These are phyloP conservation scores for Lactarius indigo DNA, from an alignment of 768 basidiomycete genomes.

Conservation along the genomic window DNA sequence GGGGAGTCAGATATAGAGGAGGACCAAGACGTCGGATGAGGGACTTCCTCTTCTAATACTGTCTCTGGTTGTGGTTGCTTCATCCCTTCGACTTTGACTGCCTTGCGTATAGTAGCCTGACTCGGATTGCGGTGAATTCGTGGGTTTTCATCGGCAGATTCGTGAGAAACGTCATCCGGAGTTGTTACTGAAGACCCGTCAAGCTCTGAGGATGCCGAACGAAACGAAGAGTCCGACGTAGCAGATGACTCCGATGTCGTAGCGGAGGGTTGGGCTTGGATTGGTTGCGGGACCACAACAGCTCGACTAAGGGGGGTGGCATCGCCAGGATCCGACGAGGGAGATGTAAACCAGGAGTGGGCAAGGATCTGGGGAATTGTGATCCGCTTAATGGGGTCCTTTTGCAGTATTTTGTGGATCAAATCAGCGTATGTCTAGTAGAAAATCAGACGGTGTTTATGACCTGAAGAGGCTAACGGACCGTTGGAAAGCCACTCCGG, in stretches of 20 bases:
- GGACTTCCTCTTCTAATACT: constrained; percentile 50
- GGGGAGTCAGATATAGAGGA: constrained; percentile 31
- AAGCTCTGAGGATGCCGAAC: constrained; percentile 27
- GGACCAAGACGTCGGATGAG: constrained; percentile 22
- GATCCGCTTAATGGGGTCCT: constrained; percentile 70
- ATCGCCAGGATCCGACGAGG: constrained; percentile 24
- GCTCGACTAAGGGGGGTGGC: constrained; percentile 27
- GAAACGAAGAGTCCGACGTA: constrained; percentile 45
- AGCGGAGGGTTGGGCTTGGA: constrained; percentile 32
- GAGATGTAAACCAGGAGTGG: constrained; percentile 77
- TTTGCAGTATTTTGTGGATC: constrained; percentile 70
- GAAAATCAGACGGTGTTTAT: constrained; percentile 11
- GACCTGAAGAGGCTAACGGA: constrained; percentile 35
- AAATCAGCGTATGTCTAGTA: constrained; percentile 81
- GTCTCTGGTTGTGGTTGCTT: constrained; percentile 44
- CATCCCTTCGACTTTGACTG: constrained; percentile 27
- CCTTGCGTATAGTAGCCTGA: constrained; percentile 56
- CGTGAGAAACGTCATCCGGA: constrained; percentile 43
- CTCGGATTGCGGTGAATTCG: constrained; percentile 51
- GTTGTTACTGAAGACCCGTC: constrained; percentile 51
- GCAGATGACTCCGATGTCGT: constrained; percentile 40
- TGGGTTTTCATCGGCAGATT: constrained; percentile 27
- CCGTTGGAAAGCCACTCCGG: constrained; percentile 89
- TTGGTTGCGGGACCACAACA: constrained; percentile 32
- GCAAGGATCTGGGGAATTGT: constrained; percentile 81